A percentile compares a stretch with the other conserved stretches of the same genome.
Conservation (phyloP, 2,329 filamentous ascomycete species). For the Ophiostoma ips region DNA sequence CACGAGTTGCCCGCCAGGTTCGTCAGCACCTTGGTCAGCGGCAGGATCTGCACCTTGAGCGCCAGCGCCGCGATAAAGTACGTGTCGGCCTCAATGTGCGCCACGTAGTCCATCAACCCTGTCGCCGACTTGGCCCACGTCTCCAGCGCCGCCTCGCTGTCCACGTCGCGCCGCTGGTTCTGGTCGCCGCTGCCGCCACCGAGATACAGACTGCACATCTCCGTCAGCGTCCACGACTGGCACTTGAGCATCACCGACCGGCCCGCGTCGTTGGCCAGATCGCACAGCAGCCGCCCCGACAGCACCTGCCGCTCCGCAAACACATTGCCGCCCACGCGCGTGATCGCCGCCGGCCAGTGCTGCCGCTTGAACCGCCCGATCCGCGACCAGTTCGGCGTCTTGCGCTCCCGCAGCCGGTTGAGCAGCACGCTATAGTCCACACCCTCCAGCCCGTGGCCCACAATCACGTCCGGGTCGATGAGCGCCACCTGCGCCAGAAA, state of each 20-base stretch:
- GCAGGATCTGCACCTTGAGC: constrained; percentile 78
- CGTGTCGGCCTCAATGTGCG: constrained; percentile 88
- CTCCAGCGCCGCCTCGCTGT: constrained; percentile 75
- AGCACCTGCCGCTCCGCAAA: constrained; percentile 87
- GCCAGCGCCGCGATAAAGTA: constrained; percentile 90
- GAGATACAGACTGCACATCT: constrained; percentile 92
- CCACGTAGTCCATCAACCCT: constrained; percentile 84
- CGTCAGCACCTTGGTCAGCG: constrained; percentile 86
- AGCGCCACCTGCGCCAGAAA: constrained; percentile 81
- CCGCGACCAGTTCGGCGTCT: constrained; percentile 86
- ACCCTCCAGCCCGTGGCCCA: constrained; percentile 93
- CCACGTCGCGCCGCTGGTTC: constrained; percentile 65
- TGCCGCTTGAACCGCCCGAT: constrained; percentile 73
- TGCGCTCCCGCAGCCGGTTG: constrained; percentile 75
- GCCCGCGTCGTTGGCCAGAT: constrained; percentile 89
- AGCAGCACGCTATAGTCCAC: constrained; percentile 89
- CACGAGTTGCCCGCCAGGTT: constrained; percentile 97
- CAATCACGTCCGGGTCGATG: constrained; percentile 81
- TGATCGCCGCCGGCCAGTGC: constrained; percentile 78
- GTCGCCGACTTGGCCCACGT: constrained; percentile 74
- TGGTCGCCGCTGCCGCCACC: constrained; percentile 24
- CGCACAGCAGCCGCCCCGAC: constrained; percentile 78
- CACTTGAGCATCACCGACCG: constrained; percentile 96
- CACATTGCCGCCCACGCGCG: constrained; percentile 74
- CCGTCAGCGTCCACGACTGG: constrained; percentile 93